These are phyloP conservation scores for Favolaschia claudopus DNA, from an alignment of 768 basidiomycete genomes.

Conservation along the genomic window DNA sequence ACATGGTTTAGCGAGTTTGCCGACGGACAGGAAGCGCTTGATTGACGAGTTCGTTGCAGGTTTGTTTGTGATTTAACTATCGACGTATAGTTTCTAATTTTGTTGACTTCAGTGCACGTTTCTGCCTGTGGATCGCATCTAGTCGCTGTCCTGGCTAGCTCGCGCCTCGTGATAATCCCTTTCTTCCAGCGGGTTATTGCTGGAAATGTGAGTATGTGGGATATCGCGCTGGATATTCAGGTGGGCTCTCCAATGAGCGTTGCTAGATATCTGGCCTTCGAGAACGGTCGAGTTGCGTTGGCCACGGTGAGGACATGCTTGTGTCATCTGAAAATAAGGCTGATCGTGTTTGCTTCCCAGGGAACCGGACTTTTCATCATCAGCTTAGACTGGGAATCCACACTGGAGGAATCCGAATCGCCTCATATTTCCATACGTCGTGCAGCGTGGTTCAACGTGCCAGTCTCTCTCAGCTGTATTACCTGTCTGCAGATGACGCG, in stretches of 20 bases:
- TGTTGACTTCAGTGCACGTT: conserved; percentile 46
- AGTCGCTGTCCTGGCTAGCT: conserved; percentile 45
- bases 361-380: conserved; percentile 22
- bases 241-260: conserved; percentile 11
- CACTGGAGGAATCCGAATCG: background rate
- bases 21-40: conserved; percentile 10
- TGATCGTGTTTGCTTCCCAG: background rate
- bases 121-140: conserved; percentile 59
- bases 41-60: conserved; percentile 59
- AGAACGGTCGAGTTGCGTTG: conserved; percentile 17
- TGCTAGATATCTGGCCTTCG: conserved; percentile 21
- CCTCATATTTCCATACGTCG: conserved; percentile 5
- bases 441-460: conserved; percentile 20
- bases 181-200: conserved; percentile 49
- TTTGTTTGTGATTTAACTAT: conserved; percentile 26
- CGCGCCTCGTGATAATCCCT: conserved; percentile 50
- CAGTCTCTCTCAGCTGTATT: background rate
- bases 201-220: conserved; percentile 21
- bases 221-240: conserved; percentile 25
- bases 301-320: conserved; percentile 8
- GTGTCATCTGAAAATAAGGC: too few relatives aligned
- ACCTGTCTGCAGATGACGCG: conserved; percentile 18
- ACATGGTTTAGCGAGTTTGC: background rate
- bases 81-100: background rate
- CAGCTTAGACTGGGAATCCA: conserved; percentile 13